phyloP scores from a whole-genome alignment of 2,329 filamentous ascomycete species.

The Penicillium thymicola region DNA sequence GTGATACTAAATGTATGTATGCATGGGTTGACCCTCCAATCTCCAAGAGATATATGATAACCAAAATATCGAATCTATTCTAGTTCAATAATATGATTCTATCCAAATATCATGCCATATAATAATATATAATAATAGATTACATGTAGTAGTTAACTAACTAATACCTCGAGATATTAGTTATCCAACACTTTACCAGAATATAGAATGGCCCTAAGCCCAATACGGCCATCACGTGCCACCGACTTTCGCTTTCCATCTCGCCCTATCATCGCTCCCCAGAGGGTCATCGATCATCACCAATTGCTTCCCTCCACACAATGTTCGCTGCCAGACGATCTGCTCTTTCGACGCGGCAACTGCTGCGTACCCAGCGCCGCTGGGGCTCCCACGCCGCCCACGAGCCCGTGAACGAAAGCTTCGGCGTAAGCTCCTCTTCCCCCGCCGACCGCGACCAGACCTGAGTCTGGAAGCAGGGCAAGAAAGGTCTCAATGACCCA shows the following conservation, averaged over 20 bases:
- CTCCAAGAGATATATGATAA: not conserved
- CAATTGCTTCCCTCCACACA: constrained; percentile 32
- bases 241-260: constrained; percentile 19
- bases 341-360: constrained; percentile 35
- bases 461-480: constrained; percentile 9
- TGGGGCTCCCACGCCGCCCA: constrained; percentile 44
- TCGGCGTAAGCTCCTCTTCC: constrained; percentile 42
- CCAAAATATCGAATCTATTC: not conserved
- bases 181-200: not conserved
- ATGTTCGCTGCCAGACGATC: constrained; percentile 45
- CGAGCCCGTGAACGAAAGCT: constrained; percentile 46
- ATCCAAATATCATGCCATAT: not conserved
- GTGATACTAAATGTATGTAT: not conserved
- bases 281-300: constrained; percentile 33
- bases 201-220: constrained; percentile 13
- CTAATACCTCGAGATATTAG: not conserved
- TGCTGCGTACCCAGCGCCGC: constrained; percentile 44
- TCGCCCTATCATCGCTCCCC: constrained; percentile 24
- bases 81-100: not conserved
- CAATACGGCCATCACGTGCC: constrained; percentile 20
- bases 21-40: not conserved
- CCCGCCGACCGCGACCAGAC: constrained; percentile 9
- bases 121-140: not conserved
- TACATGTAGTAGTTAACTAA: not conserved
- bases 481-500: constrained; percentile 8